These are phyloP conservation scores for Suillus subluteus DNA, from an alignment of 768 basidiomycete species.

Conservation along the genomic window DNA sequence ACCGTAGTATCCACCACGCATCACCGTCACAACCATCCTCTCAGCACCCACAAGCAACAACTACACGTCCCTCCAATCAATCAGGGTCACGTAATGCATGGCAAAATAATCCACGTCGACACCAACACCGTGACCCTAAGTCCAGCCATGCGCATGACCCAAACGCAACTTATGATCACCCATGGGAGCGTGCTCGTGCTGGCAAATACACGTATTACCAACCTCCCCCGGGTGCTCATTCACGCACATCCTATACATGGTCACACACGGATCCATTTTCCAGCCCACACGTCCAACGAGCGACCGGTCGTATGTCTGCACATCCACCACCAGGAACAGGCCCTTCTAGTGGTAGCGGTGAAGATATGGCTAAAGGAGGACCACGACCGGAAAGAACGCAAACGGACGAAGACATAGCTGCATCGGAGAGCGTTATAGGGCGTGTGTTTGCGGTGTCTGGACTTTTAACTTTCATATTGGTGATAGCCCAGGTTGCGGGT, in stretches of 20 bases:
- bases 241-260: constrained; percentile 7
- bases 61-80: constrained; percentile 28
- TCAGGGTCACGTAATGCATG: constrained; percentile 30
- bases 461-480: constrained; percentile 29
- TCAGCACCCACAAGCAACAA: constrained; percentile 36
- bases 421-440: constrained; percentile 28
- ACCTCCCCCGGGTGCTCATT: constrained; percentile 11
- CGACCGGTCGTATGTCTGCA: constrained; percentile 26
- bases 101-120: constrained; percentile 22
- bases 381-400: constrained; percentile 7
- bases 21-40: constrained; percentile 8
- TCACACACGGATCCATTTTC: constrained; percentile 26
- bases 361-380: neutral
- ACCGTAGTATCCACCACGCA: constrained; percentile 23
- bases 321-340: constrained; percentile 5
- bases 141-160: constrained; percentile 15
- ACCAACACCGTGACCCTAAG: constrained; percentile 16
- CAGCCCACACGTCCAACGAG: constrained; percentile 29
- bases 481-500: constrained; percentile 21
- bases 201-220: constrained; percentile 6
- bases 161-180: constrained; percentile 14
- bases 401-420: constrained; percentile 26
- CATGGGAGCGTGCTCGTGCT: constrained; percentile 15
- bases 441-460: constrained; percentile 34
- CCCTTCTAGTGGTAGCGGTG: constrained; percentile 12